Percentiles rank a stretch among this genome's conserved stretches.
These are phyloP conservation scores for Coniochaeta sp. DNA, from an alignment of 2,329 filamentous ascomycete genomes.

Conservation along the genomic window DNA sequence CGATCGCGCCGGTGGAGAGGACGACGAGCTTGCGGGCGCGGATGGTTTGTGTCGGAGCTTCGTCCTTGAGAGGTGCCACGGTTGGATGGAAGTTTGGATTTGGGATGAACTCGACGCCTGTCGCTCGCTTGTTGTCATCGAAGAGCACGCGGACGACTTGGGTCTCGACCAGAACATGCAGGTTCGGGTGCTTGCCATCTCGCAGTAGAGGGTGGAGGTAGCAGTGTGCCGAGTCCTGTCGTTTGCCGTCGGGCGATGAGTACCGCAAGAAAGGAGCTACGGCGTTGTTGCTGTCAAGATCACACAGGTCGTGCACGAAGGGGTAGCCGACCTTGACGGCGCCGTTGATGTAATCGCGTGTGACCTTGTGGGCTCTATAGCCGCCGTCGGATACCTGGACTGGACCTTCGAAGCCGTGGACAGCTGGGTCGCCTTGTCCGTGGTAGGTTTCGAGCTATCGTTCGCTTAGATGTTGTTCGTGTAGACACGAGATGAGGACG, in stretches of 20 bases:
- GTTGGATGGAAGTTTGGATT: slow-evolving; percentile 20
- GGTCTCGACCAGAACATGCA: slow-evolving; percentile 43
- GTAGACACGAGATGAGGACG: background rate
- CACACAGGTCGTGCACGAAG: slow-evolving; percentile 39
- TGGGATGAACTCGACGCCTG: slow-evolving; percentile 42
- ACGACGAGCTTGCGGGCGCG: slow-evolving; percentile 41
- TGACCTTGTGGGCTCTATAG: slow-evolving; percentile 25
- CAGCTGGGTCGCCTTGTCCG: slow-evolving; percentile 27
- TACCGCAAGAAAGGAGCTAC: slow-evolving; percentile 13
- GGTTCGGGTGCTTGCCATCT: slow-evolving; percentile 35
- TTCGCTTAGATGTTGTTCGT: background rate
- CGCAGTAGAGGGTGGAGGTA: slow-evolving; percentile 44
- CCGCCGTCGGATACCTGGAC: slow-evolving; percentile 40
- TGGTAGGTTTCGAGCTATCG: slow-evolving; percentile 38
- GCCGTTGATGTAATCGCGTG: slow-evolving; percentile 37
- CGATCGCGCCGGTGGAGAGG: slow-evolving; percentile 31
- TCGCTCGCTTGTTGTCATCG: slow-evolving; percentile 29
- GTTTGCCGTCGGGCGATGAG: slow-evolving; percentile 30
- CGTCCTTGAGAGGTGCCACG: slow-evolving; percentile 17
- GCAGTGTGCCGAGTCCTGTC: slow-evolving; percentile 43
- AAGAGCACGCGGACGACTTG: slow-evolving; percentile 38
- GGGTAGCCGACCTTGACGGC: slow-evolving; percentile 34
- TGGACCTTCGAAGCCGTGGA: slow-evolving; percentile 41
- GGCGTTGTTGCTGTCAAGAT: slow-evolving; percentile 27
- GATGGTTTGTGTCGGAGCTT: slow-evolving; percentile 20